A percentile compares a stretch with the other conserved stretches of the same genome.
These are phyloP conservation scores for Pelargonium nanum DNA, from an alignment of 345 rosid species.

Conservation along the genomic window DNA sequence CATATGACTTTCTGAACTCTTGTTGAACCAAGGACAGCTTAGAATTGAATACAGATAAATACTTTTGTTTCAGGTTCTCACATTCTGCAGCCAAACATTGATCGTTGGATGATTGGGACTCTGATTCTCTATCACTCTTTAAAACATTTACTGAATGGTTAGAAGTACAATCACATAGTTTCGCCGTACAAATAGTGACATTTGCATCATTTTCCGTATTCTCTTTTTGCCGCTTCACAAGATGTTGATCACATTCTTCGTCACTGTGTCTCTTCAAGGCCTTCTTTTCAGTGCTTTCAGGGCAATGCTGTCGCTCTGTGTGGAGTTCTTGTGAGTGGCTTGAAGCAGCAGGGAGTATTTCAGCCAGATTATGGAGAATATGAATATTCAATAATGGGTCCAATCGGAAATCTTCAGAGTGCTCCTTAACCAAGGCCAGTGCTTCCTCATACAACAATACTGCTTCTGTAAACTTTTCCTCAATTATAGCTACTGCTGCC, in stretches of 20 bases:
- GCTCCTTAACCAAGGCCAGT: slow-evolving; percentile 47
- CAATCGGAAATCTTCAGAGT: slow-evolving; percentile 74
- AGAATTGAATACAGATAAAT: slow-evolving; percentile 53
- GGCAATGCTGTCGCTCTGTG: slow-evolving; percentile 17
- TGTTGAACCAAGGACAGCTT: slow-evolving; percentile 58
- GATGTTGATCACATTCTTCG: slow-evolving; percentile 22
- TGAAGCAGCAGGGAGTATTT: slow-evolving; percentile 44
- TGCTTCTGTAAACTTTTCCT: slow-evolving; percentile 55
- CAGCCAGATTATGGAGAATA: slow-evolving; percentile 76
- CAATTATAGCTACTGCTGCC: slow-evolving; percentile 80
- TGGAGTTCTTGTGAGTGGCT: slow-evolving; percentile 20
- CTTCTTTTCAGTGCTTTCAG: slow-evolving; percentile 23
- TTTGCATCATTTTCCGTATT: slow-evolving; percentile 19
- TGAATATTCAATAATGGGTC: slow-evolving; percentile 88
- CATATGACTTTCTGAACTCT: slow-evolving; percentile 56
- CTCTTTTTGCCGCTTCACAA: slow-evolving; percentile 40
- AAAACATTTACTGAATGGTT: slow-evolving; percentile 18
- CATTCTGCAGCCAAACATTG: slow-evolving; percentile 36
- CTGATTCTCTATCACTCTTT: slow-evolving; percentile 19
- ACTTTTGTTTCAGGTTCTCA: slow-evolving; percentile 59
- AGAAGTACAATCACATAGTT: slow-evolving; percentile 13
- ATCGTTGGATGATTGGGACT: slow-evolving; percentile 20
- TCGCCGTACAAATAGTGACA: slow-evolving; percentile 17
- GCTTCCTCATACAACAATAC: slow-evolving; percentile 71
- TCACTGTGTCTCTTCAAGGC: slow-evolving; percentile 22